Evolutionary conservation across 306 rosid species (phyloP).

Genomic region (Ziziphus jujuba): DNA sequence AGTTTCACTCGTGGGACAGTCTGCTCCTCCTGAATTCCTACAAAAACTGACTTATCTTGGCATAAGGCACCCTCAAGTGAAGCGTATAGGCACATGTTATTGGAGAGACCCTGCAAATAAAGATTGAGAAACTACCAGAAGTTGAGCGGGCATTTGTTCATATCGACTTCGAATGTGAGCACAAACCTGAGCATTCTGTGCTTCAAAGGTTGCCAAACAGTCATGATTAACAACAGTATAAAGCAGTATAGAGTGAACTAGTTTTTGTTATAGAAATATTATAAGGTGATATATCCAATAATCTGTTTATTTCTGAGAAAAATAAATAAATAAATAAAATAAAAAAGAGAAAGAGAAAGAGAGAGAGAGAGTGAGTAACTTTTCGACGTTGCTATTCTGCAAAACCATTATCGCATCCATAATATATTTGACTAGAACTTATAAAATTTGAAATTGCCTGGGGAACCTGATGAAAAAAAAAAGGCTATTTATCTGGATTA

Average conservation of each 20-base stretch:
- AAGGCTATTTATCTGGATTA: no score
- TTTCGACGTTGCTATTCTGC: no score
- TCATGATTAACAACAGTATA: conserved; percentile 26
- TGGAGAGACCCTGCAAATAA: conserved; percentile 74
- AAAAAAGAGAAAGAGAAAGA: no score
- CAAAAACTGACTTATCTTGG: conserved; percentile 84
- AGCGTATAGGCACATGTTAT: conserved; percentile 79
- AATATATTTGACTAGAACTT: no score
- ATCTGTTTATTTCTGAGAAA: no score
- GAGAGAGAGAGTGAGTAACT: no score
- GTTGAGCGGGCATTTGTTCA: conserved; percentile 94
- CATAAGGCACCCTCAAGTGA: conserved; percentile 64
- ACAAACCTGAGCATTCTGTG: conserved; percentile 91
- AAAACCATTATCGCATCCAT: no score
- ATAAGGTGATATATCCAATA: no score
- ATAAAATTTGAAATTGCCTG: no score
- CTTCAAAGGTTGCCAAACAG: conserved; percentile 67
- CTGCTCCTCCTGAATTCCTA: conserved; percentile 90
- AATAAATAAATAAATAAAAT: no score
- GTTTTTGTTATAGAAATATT: no score
- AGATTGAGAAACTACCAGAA: conserved; percentile 75
- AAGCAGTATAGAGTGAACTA: background rate
- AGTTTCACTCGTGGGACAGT: conserved; percentile 90
- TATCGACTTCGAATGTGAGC: conserved; percentile 93
- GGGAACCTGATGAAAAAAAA: no score